Conservation (phyloP, 2,329 filamentous ascomycete species). For the Hymenoscyphus repandus region DNA sequence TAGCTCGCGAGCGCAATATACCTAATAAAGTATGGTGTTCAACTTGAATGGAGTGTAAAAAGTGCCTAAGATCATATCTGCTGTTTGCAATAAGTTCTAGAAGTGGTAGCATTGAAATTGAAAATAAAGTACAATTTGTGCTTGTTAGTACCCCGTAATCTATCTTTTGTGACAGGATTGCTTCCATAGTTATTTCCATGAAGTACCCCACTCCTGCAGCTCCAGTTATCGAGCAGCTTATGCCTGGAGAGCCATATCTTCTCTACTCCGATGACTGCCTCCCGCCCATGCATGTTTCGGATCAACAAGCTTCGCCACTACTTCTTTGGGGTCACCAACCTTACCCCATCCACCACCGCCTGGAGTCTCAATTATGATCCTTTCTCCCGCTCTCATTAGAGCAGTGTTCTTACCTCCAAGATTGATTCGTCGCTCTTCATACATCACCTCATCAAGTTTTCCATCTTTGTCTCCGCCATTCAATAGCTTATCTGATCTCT, state of each 20-base stretch:
- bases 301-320: constrained; percentile 39
- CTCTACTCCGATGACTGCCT: constrained; percentile 51
- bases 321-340: background rate
- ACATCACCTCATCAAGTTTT: background rate
- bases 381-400: constrained; percentile 19
- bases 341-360: constrained; percentile 24
- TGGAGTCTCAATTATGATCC: constrained; percentile 21
- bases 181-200: too few species aligned
- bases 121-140: too few species aligned
- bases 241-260: constrained; percentile 54
- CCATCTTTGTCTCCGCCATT: background rate
- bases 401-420: constrained; percentile 24
- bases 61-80: too few species aligned
- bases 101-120: too few species aligned
- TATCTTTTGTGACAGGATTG: too few species aligned
- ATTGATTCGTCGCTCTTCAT: constrained; percentile 34
- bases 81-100: too few species aligned
- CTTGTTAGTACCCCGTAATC: too few species aligned
- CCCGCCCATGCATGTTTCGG: constrained; percentile 54
- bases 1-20: too few species aligned
- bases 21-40: too few species aligned
- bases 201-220: too few species aligned
- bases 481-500: constrained; percentile 6
- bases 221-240: constrained; percentile 23
- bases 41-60: too few species aligned